These are phyloP conservation scores for Clavispora phyllophila DNA, from an alignment of 805 yeast genomes.

Conservation along the genomic window DNA sequence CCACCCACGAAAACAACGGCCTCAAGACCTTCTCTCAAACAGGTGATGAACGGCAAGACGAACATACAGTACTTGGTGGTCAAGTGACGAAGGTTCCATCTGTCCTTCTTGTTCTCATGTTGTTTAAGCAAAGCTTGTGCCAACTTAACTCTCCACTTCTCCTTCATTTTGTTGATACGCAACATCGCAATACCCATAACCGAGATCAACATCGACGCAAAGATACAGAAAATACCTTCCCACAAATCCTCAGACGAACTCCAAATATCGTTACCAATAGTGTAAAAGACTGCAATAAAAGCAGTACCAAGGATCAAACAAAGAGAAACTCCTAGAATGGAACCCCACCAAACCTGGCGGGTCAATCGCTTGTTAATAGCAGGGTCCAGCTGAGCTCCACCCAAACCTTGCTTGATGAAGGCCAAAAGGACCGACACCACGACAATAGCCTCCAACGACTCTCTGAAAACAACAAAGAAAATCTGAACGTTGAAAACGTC, in stretches of 20 bases:
- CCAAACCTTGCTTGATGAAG: slow-evolving; percentile 85
- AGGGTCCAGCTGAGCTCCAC: slow-evolving; percentile 41
- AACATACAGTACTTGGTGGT: slow-evolving; percentile 82
- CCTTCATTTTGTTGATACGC: slow-evolving; percentile 93
- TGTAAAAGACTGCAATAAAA: slow-evolving; percentile 89
- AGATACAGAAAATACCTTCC: slow-evolving; percentile 93
- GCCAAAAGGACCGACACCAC: slow-evolving; percentile 89
- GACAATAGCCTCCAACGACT: slow-evolving; percentile 86
- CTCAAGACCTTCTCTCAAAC: slow-evolving; percentile 86
- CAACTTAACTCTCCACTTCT: slow-evolving; percentile 93
- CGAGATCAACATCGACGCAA: slow-evolving; percentile 86
- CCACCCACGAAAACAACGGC: slow-evolving; percentile 44
- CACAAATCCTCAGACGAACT: slow-evolving; percentile 84
- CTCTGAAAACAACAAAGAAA: slow-evolving; percentile 90
- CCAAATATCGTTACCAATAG: slow-evolving; percentile 79
- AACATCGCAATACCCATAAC: slow-evolving; percentile 96
- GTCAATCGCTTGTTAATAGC: slow-evolving; percentile 54
- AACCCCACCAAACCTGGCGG: slow-evolving; percentile 87
- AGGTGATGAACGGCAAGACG: slow-evolving; percentile 82
- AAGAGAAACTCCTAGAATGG: slow-evolving; percentile 62
- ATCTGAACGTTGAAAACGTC: slow-evolving; percentile 67
- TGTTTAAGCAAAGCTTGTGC: slow-evolving; percentile 72
- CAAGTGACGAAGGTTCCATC: slow-evolving; percentile 50
- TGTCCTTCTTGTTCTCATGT: slow-evolving; percentile 43
- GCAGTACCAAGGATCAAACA: slow-evolving; percentile 88